phyloP scores from a whole-genome alignment of 495 filamentous ascomycete species.

The Penicillium nucicola region DNA sequence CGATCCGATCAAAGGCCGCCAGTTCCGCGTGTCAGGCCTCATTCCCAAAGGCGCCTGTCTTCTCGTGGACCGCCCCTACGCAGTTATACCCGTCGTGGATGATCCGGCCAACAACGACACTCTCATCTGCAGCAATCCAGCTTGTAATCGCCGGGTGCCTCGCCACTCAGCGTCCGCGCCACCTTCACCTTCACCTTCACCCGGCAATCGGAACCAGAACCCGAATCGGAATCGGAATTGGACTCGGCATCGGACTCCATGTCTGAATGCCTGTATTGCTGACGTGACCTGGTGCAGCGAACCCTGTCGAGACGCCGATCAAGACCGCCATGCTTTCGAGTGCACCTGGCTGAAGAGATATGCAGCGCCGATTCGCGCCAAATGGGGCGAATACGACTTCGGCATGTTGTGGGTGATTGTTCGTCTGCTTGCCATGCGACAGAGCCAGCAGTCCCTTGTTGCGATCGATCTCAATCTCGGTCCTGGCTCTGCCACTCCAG shows the following conservation, averaged over 20 bases:
- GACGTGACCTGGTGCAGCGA: constrained; percentile 36
- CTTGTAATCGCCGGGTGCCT: constrained; percentile 23
- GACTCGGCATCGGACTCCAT: constrained; percentile 8
- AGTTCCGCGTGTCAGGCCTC: constrained; percentile 26
- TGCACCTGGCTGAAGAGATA: constrained; percentile 36
- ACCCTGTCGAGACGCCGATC: constrained; percentile 22
- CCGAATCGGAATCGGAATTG: too few species aligned
- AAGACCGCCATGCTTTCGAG: constrained; percentile 32
- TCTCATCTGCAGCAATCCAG: constrained; percentile 34
- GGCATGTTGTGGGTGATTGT: constrained; percentile 43
- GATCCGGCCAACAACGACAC: constrained; percentile 16
- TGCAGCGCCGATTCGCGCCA: constrained; percentile 22
- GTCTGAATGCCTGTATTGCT: constrained; percentile 24
- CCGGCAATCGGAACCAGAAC: too few species aligned
- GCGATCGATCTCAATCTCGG: neutral
- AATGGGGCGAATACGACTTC: constrained; percentile 39
- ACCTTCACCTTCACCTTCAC: too few species aligned
- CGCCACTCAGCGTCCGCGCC: neutral
- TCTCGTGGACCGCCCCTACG: constrained; percentile 34
- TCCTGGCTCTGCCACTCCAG: too few species aligned
- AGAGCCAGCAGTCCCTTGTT: constrained; percentile 7
- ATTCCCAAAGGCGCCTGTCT: constrained; percentile 29
- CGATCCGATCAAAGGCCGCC: constrained; percentile 35
- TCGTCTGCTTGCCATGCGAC: constrained; percentile 31
- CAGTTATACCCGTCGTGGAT: constrained; percentile 34